Percentiles rank a stretch among this genome's conserved stretches.
These are phyloP conservation scores for Haematococcus lacustris DNA, from an alignment of 139 green algal genomes.

Conservation along the genomic window DNA sequence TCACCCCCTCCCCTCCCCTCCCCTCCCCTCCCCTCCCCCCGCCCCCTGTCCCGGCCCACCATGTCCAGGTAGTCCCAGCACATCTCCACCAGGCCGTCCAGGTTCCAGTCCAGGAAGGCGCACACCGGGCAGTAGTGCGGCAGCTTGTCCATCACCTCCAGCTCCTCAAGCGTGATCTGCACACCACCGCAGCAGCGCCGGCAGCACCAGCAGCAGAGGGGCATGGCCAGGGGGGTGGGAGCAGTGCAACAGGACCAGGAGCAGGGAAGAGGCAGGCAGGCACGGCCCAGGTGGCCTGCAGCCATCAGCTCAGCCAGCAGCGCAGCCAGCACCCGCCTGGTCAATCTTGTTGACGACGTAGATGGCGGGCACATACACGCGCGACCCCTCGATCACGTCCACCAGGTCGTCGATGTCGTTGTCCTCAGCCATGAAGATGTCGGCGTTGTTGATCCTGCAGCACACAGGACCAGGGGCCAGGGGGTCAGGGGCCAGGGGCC, in stretches of 20 bases:
- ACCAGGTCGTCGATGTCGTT: constrained; percentile 91
- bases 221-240: no score
- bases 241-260: no score
- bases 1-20: no score
- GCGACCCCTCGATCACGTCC: constrained; percentile 93
- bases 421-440: constrained; percentile 80
- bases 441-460: constrained; percentile 85
- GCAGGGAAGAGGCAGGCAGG: no score
- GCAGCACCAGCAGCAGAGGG: no score
- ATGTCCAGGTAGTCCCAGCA: constrained; percentile 95
- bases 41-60: constrained; percentile 15
- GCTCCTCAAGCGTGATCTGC: constrained; percentile 69
- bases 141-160: constrained; percentile 78
- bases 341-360: constrained; percentile 99
- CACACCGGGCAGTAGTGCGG: constrained; percentile 96
- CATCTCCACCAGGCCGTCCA: constrained; percentile 92
- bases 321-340: constrained; percentile 36
- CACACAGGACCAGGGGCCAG: no score
- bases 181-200: no score
- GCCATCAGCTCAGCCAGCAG: no score
- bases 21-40: no score
- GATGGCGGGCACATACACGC: constrained; percentile 92
- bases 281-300: no score
- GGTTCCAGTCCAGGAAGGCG: constrained; percentile 85
- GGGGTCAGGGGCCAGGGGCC: no score